phyloP scores from a whole-genome alignment of 2,329 filamentous ascomycete species.

The Trichoderma arundinaceum region DNA sequence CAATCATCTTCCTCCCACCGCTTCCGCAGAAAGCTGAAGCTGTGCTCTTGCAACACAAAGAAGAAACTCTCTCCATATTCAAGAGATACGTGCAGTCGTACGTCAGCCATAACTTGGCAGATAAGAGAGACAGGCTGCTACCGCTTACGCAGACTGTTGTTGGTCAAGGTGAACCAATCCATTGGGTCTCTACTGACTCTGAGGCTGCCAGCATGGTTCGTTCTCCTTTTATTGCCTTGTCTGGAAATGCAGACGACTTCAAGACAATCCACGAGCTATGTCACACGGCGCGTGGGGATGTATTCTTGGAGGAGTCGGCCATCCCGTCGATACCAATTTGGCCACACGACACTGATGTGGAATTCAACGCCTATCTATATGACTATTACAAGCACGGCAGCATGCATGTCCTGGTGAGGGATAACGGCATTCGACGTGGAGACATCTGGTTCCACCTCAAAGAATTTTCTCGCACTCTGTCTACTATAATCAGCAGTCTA shows the following conservation, averaged over 20 bases:
- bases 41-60: constrained; percentile 67
- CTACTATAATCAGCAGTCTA: constrained; percentile 73
- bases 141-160: constrained; percentile 56
- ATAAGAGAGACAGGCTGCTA: constrained; percentile 57
- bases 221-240: constrained; percentile 74
- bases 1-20: constrained; percentile 67
- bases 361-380: constrained; percentile 71
- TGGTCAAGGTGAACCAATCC: constrained; percentile 13
- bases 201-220: constrained; percentile 54
- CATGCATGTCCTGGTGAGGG: constrained; percentile 61
- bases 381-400: constrained; percentile 81
- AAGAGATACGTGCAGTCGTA: constrained; percentile 72
- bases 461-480: constrained; percentile 61
- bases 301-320: constrained; percentile 76
- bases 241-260: constrained; percentile 69
- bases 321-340: constrained; percentile 71
- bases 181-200: not conserved
- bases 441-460: constrained; percentile 78
- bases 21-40: constrained; percentile 63
- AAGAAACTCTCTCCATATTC: constrained; percentile 69
- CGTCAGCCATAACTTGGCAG: constrained; percentile 64
- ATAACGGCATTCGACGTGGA: constrained; percentile 68
- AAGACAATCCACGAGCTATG: constrained; percentile 70
- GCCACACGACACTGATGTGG: constrained; percentile 58
- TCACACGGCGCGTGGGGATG: constrained; percentile 65